Percentiles rank a stretch among this genome's conserved stretches.
phyloP scores from a whole-genome alignment of 352 stramenopile genomes.

The Poterioochromonas sp. region DNA sequence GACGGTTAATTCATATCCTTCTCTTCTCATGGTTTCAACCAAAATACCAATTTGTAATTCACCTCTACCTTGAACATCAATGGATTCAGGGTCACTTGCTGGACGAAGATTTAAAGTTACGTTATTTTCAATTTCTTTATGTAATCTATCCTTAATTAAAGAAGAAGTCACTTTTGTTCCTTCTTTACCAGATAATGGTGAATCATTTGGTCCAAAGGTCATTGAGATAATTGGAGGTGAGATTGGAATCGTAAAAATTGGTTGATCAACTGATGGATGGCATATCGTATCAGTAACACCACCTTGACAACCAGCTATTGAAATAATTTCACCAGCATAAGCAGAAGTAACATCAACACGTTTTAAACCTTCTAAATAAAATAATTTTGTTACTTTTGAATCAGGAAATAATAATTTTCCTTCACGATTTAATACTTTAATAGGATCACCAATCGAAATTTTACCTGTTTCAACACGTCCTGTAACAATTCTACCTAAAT shows the following conservation, averaged over 20 bases:
- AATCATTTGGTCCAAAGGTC: constrained; percentile 94
- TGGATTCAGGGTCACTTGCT: constrained; percentile 69
- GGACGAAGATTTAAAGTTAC: constrained; percentile 84
- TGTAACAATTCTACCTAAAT: constrained; percentile 68
- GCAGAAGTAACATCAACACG: constrained; percentile 73
- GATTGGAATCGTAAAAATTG: constrained; percentile 83
- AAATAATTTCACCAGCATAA: constrained; percentile 89
- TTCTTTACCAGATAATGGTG: constrained; percentile 84
- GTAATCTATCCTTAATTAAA: constrained; percentile 81
- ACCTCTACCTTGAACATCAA: constrained; percentile 87
- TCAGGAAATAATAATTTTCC: constrained; percentile 62
- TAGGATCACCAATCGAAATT: constrained; percentile 69
- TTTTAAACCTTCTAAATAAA: constrained; percentile 62
- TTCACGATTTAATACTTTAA: constrained; percentile 73
- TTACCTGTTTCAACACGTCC: constrained; percentile 70
- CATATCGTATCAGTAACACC: constrained; percentile 45
- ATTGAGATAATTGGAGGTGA: constrained; percentile 93
- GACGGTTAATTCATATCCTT: constrained; percentile 96
- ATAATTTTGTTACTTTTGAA: constrained; percentile 73
- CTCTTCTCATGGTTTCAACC: constrained; percentile 94
- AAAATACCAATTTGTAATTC: constrained; percentile 96
- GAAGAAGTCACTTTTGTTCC: constrained; percentile 74
- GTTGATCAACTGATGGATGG: constrained; percentile 39
- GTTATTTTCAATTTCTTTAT: constrained; percentile 92
- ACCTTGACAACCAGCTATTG: constrained; percentile 74